These are phyloP conservation scores for Trametes meyenii DNA, from an alignment of 768 basidiomycete species.

Conservation along the genomic window DNA sequence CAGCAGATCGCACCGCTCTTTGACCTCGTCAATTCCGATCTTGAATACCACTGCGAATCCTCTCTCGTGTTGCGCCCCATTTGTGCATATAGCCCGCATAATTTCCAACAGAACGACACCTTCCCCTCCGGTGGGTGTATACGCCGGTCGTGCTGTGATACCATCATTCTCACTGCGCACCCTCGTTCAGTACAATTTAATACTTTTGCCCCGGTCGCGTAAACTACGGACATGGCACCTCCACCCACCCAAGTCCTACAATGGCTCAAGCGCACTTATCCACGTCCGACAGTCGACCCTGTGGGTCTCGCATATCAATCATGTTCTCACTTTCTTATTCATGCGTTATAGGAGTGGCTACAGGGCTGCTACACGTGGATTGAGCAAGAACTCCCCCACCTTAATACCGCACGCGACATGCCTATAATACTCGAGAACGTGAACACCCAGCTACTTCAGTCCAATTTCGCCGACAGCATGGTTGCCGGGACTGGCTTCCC, in stretches of 20 bases:
- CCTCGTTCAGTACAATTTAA: not conserved
- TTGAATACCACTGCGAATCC: not conserved
- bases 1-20: not conserved
- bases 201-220: no score
- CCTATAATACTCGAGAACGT: slow-evolving; percentile 56
- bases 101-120: not conserved
- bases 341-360: slow-evolving; percentile 67
- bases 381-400: slow-evolving; percentile 45
- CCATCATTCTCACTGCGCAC: not conserved
- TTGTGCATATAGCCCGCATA: slow-evolving; percentile 1
- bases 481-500: slow-evolving; percentile 70
- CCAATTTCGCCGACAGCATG: slow-evolving; percentile 75
- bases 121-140: slow-evolving; percentile 2
- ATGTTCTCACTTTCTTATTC: not conserved
- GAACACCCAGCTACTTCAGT: slow-evolving; percentile 69
- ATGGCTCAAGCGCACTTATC: slow-evolving; percentile 61
- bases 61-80: not conserved
- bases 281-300: slow-evolving; percentile 64
- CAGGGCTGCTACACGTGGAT: slow-evolving; percentile 73
- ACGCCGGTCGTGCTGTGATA: not conserved
- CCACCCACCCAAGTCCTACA: slow-evolving; percentile 40
- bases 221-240: slow-evolving; percentile 28
- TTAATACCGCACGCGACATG: slow-evolving; percentile 52
- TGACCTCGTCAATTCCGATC: not conserved
- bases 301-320: slow-evolving; percentile 38